These are phyloP conservation scores for Colletotrichum musicola DNA, from an alignment of 2,329 filamentous ascomycete species.

Conservation along the genomic window DNA sequence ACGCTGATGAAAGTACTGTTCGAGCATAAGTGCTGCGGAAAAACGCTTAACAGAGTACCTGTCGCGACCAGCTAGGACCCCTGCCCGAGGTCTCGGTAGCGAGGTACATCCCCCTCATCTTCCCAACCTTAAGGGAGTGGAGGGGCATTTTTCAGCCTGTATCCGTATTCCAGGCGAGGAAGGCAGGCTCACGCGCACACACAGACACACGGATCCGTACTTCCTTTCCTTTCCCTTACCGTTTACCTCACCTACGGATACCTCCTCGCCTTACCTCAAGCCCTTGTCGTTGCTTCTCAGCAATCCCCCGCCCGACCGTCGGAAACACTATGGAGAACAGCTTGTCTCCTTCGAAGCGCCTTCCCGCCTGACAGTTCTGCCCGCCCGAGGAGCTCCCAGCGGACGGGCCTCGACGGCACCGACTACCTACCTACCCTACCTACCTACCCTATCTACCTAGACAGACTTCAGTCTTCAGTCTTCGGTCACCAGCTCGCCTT, in stretches of 20 bases:
- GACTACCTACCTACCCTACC: neutral
- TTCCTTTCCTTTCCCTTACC: no score
- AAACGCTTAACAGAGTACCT: conserved; percentile 35
- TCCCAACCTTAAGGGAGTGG: neutral
- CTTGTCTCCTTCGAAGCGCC: neutral
- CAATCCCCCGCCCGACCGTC: neutral
- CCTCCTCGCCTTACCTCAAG: no score
- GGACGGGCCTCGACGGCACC: conserved; percentile 3
- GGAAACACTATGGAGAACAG: conserved; percentile 17
- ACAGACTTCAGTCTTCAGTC: neutral
- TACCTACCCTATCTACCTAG: neutral
- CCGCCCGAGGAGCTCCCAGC: neutral
- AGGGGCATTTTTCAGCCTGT: no score
- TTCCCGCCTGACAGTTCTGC: conserved; percentile 17
- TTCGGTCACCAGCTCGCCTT: neutral
- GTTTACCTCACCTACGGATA: no score
- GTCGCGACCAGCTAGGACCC: no score
- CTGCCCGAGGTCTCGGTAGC: no score
- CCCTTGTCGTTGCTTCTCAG: no score
- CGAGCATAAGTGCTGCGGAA: conserved; percentile 5
- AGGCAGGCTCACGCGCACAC: no score
- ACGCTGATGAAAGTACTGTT: neutral
- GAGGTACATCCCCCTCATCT: no score
- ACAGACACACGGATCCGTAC: no score
- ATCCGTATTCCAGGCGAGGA: no score